Percentiles rank a stretch among this genome's conserved stretches.
Evolutionary conservation across 208 protist species (phyloP).

Genomic region (Zelonia costaricensis): DNA sequence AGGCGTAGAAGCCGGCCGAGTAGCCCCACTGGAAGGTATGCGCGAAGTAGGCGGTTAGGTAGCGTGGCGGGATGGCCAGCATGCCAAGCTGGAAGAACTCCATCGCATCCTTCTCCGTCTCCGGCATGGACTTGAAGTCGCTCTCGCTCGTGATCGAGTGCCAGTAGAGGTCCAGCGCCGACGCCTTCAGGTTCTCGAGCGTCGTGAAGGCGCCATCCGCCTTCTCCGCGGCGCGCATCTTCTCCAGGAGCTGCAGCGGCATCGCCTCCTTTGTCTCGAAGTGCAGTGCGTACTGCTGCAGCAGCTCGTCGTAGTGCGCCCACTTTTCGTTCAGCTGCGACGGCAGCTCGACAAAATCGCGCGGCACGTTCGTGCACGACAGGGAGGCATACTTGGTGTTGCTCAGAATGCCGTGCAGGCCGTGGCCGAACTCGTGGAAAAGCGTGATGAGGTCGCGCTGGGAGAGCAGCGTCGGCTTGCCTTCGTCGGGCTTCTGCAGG

Average conservation of each 20-base stretch:
- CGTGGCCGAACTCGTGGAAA: slow-evolving; percentile 71
- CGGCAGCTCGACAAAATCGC: slow-evolving; percentile 82
- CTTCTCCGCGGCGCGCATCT: slow-evolving; percentile 39
- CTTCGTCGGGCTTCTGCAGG: slow-evolving; percentile 46
- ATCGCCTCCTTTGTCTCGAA: slow-evolving; percentile 61
- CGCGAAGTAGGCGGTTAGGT: slow-evolving; percentile 53
- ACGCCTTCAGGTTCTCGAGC: slow-evolving; percentile 59
- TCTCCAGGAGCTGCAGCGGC: slow-evolving; percentile 43
- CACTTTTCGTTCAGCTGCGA: slow-evolving; percentile 88
- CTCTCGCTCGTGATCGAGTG: slow-evolving; percentile 44
- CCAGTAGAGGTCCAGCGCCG: slow-evolving; percentile 58
- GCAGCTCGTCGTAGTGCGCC: slow-evolving; percentile 50
- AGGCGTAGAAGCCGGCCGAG: slow-evolving; percentile 73
- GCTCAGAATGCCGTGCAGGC: slow-evolving; percentile 79
- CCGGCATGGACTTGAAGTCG: slow-evolving; percentile 24
- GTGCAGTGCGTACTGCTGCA: slow-evolving; percentile 61
- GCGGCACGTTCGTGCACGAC: slow-evolving; percentile 61
- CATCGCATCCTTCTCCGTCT: slow-evolving; percentile 42
- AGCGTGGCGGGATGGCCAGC: slow-evolving; percentile 35
- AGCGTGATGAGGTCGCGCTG: slow-evolving; percentile 59
- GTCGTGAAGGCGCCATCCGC: slow-evolving; percentile 46
- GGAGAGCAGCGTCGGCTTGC: slow-evolving; percentile 61
- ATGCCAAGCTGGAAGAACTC: slow-evolving; percentile 16
- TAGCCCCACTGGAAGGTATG: slow-evolving; percentile 86
- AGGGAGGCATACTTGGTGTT: slow-evolving; percentile 36